phyloP scores from a whole-genome alignment of 768 basidiomycete species.

The Daedaleopsis sinensis region DNA sequence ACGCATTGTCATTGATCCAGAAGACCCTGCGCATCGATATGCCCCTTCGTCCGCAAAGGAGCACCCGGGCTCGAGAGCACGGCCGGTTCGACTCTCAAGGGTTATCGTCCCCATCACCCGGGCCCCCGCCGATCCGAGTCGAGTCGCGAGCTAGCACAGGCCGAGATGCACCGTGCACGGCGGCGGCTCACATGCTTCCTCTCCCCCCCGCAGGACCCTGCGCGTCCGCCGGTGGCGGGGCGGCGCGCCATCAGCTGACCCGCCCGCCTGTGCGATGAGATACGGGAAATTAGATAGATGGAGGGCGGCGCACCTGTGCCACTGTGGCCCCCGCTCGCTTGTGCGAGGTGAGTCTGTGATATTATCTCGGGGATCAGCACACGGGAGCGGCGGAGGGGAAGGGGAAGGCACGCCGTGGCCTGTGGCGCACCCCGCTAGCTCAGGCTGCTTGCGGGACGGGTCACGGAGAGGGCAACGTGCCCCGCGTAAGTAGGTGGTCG shows the following conservation, averaged over 20 bases:
- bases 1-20: neutral
- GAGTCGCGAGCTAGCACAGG: slow-evolving; percentile 9
- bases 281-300: slow-evolving; percentile 23
- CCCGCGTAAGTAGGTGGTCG: neutral
- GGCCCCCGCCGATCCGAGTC: slow-evolving; percentile 1
- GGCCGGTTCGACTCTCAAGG: slow-evolving; percentile 2
- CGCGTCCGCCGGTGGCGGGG: neutral
- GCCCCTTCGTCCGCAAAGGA: slow-evolving; percentile 1
- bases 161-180: slow-evolving; percentile 1
- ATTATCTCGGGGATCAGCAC: no score
- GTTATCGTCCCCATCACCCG: slow-evolving; percentile 9
- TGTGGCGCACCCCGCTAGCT: neutral
- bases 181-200: slow-evolving; percentile 5
- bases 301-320: neutral
- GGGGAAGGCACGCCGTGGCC: neutral
- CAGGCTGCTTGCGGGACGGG: neutral
- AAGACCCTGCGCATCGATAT: neutral
- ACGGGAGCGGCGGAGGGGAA: no score
- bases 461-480: neutral
- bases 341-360: no score
- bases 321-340: no score
- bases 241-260: slow-evolving; percentile 17
- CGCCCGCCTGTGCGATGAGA: slow-evolving; percentile 15
- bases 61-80: neutral
- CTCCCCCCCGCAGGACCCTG: no score